phyloP scores from a whole-genome alignment of 192 early-diverging fungal genomes.

The Polychytrium aggregatum region DNA sequence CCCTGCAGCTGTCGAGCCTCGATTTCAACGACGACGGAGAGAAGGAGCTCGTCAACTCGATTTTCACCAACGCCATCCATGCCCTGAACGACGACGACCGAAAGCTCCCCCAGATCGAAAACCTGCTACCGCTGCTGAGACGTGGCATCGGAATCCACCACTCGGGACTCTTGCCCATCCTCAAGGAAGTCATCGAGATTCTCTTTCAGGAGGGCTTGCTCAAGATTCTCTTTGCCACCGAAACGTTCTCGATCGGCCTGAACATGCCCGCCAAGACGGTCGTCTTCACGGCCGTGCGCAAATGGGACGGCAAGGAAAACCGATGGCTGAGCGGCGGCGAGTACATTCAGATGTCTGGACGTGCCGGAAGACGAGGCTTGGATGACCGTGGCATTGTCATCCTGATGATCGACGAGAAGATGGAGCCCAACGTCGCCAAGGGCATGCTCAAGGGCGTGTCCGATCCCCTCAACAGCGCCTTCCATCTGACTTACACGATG shows the following conservation, averaged over 20 bases:
- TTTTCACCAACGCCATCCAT: constrained; percentile 81
- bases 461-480: constrained; percentile 78
- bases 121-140: constrained; percentile 78
- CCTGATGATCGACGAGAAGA: constrained; percentile 91
- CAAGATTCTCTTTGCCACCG: constrained; percentile 97
- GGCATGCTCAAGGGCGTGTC: constrained; percentile 70
- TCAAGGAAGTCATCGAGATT: constrained; percentile 96
- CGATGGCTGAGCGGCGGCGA: constrained; percentile 80
- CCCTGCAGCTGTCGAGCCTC: constrained; percentile 80
- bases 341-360: constrained; percentile 99
- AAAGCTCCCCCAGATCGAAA: constrained; percentile 79
- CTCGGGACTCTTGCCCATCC: constrained; percentile 85
- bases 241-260: constrained; percentile 96
- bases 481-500: constrained; percentile 96
- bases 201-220: constrained; percentile 93
- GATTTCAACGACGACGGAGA: constrained; percentile 84
- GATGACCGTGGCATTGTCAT: constrained; percentile 97
- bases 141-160: constrained; percentile 97
- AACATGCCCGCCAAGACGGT: constrained; percentile 99
- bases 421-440: constrained; percentile 85
- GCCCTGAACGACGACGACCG: constrained; percentile 83
- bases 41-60: constrained; percentile 66
- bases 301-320: constrained; percentile 81
- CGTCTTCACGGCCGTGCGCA: constrained; percentile 85
- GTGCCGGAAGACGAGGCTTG: constrained; percentile 91